Percentiles rank a stretch among this genome's conserved stretches.
Conservation (phyloP, 1,139 yeast species). For the Saccharomyces hybrid region DNA sequence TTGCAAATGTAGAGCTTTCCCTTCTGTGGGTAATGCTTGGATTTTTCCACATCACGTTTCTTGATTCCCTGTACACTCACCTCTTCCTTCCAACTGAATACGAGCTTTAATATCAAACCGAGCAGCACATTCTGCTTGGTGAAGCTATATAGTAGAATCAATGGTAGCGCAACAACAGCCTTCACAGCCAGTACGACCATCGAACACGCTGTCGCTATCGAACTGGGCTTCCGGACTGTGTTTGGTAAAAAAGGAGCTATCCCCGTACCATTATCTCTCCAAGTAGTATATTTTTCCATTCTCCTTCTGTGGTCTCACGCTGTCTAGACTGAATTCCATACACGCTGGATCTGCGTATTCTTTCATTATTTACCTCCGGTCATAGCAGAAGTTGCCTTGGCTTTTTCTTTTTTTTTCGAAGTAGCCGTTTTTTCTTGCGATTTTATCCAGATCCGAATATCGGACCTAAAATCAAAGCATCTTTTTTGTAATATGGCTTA, state of each 20-base stretch:
- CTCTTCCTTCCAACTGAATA: constrained; percentile 30
- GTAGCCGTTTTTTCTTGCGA: too few relatives aligned
- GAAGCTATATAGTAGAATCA: constrained; percentile 8
- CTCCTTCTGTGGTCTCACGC: too few relatives aligned
- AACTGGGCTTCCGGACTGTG: constrained; percentile 15
- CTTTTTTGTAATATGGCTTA: too few relatives aligned
- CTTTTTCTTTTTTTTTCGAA: too few relatives aligned
- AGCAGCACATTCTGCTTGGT: constrained; percentile 9
- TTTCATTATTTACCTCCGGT: too few relatives aligned
- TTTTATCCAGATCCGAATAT: too few relatives aligned
- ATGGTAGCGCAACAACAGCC: constrained; percentile 6
- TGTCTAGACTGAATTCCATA: too few relatives aligned
- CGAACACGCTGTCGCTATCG: constrained; percentile 12
- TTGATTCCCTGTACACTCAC: constrained; percentile 46
- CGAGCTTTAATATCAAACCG: constrained; percentile 16
- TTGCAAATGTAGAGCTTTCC: constrained; percentile 46
- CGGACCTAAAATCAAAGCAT: too few relatives aligned
- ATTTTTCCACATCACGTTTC: constrained; percentile 35
- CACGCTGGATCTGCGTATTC: too few relatives aligned
- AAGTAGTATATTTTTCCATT: constrained; percentile 69
- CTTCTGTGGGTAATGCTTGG: constrained; percentile 35
- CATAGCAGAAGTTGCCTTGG: too few relatives aligned
- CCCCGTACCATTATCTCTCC: constrained; percentile 79
- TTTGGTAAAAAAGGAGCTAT: constrained; percentile 66
- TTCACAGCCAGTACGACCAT: constrained; percentile 18